Percentiles rank a stretch among this genome's conserved stretches.
Conservation (phyloP, 331 rosid genomes). For the Pyrus hybrid region DNA sequence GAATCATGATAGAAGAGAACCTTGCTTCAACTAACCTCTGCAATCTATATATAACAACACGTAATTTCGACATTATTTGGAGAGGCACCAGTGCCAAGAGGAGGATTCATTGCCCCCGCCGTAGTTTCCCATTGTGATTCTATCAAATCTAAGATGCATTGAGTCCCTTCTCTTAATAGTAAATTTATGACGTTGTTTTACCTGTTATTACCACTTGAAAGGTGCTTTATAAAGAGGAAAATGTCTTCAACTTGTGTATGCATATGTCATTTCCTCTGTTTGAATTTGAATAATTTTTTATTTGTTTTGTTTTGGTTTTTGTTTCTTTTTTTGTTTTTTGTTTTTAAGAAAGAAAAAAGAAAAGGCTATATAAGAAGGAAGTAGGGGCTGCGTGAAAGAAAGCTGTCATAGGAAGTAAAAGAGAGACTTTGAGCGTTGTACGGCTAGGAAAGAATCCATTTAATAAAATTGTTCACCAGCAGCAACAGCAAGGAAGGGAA, state of each 20-base stretch:
- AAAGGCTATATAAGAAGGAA: conserved; percentile 33
- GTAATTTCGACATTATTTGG: too few species aligned
- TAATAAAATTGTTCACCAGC: not conserved
- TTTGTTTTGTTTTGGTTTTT: too few species aligned
- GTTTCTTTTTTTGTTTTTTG: too few species aligned
- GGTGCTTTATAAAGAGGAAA: not conserved
- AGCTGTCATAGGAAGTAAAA: conserved; percentile 21
- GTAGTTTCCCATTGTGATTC: not conserved
- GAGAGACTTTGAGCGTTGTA: conserved; percentile 15
- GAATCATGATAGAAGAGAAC: not conserved
- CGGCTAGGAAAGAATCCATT: conserved; percentile 56
- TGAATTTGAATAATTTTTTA: not conserved
- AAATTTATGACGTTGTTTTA: too few species aligned
- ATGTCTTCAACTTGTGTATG: not conserved
- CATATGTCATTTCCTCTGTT: conserved; percentile 19
- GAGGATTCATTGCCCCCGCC: not conserved
- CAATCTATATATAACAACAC: not conserved
- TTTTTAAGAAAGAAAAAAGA: not conserved
- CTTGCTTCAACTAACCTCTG: not conserved
- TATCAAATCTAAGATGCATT: not conserved
- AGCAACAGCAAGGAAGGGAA: conserved; percentile 6
- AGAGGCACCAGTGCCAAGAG: not conserved
- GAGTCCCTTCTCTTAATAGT: too few species aligned
- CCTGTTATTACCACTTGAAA: not conserved
- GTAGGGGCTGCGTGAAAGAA: conserved; percentile 17